These are phyloP conservation scores for Fusarium praegraminearum DNA, from an alignment of 2,329 filamentous ascomycete species.

Conservation along the genomic window DNA sequence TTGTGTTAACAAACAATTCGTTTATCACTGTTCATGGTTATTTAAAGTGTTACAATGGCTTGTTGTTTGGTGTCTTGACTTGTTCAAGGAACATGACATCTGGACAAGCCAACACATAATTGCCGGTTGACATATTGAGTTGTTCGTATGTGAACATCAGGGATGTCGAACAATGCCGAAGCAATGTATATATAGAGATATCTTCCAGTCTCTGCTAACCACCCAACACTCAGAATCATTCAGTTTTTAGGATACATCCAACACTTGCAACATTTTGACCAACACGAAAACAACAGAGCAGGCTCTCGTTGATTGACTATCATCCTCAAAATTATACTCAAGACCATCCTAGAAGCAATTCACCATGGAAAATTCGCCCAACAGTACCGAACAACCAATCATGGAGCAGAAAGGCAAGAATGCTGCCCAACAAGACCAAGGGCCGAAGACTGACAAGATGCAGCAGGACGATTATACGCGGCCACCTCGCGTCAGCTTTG, in stretches of 20 bases:
- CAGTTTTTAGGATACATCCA: not conserved
- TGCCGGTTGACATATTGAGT: not conserved
- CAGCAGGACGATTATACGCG: constrained; percentile 25
- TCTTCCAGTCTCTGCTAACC: not conserved
- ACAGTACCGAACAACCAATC: not conserved
- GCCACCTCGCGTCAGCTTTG: constrained; percentile 38
- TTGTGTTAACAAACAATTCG: not conserved
- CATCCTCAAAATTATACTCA: not conserved
- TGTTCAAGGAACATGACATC: not conserved
- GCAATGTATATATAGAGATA: constrained; percentile 2
- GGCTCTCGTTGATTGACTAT: not conserved
- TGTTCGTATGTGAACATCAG: not conserved
- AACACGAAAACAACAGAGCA: constrained; percentile 2
- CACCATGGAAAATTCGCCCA: not conserved
- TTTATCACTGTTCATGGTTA: not conserved
- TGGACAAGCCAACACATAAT: not conserved
- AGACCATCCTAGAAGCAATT: not conserved
- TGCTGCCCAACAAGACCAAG: not conserved
- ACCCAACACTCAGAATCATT: not conserved
- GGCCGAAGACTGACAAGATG: not conserved
- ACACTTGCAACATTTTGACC: not conserved
- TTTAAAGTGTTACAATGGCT: not conserved
- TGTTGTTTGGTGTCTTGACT: not conserved
- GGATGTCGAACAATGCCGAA: not conserved
- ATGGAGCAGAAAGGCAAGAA: constrained; percentile 9